Evolutionary conservation across 2,329 filamentous ascomycete genomes (phyloP).

Genomic region (Thielaviopsis musarum): DNA sequence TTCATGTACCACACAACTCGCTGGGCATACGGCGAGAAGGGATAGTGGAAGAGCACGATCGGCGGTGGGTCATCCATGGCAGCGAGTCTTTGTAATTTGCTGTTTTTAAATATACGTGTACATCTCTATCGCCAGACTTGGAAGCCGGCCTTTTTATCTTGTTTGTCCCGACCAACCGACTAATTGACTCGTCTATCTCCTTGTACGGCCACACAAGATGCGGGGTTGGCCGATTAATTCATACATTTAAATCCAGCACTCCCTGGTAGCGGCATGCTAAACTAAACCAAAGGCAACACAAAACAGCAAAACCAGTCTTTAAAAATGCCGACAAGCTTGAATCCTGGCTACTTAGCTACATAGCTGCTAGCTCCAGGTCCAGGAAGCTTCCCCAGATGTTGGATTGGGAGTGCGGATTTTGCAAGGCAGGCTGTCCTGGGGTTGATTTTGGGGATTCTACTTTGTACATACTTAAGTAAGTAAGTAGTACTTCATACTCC

Average conservation of each 20-base stretch:
- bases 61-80: neutral
- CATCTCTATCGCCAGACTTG: too few species aligned
- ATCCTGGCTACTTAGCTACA: neutral
- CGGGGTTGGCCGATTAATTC: neutral
- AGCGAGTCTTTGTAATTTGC: neutral
- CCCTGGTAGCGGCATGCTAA: neutral
- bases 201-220: neutral
- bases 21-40: slow-evolving; percentile 45
- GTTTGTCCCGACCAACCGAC: neutral
- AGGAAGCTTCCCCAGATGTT: neutral
- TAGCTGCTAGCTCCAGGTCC: neutral
- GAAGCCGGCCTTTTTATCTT: too few species aligned
- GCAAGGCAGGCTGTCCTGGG: too few species aligned
- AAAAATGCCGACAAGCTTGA: neutral
- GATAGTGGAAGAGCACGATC: slow-evolving; percentile 50
- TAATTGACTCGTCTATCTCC: too few species aligned
- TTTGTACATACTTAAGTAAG: too few species aligned
- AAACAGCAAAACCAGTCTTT: neutral
- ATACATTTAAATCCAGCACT: neutral
- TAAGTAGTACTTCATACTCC: too few species aligned
- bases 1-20: slow-evolving; percentile 51
- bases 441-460: too few species aligned
- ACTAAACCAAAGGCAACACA: neutral
- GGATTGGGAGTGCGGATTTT: neutral
- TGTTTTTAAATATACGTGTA: too few species aligned